A percentile compares a stretch with the other conserved stretches of the same genome.
These are phyloP conservation scores for Ulota crispa DNA, from an alignment of 225 moss, liverwort and hornwort species.

Conservation along the genomic window DNA sequence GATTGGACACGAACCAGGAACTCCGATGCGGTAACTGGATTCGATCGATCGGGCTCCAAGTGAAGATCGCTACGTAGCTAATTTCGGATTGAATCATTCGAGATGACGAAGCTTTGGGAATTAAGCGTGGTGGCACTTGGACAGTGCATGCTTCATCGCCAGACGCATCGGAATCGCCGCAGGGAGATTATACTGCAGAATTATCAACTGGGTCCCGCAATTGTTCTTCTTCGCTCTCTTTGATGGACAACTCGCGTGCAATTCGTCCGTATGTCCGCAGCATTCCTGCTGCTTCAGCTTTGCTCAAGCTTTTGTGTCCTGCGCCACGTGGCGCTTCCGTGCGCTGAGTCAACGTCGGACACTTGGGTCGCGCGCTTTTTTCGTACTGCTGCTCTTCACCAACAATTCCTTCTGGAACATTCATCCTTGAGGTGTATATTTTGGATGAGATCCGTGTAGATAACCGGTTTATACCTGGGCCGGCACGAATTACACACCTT, in stretches of 20 bases:
- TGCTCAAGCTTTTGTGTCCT: not conserved
- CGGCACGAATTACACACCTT: no score
- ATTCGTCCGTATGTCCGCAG: not conserved
- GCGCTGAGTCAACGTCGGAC: slow-evolving; percentile 23
- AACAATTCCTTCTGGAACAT: no score
- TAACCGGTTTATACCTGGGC: no score
- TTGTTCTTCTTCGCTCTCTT: no score
- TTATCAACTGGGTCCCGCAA: not conserved
- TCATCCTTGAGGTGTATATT: no score
- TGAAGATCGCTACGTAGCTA: not conserved
- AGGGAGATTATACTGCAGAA: not conserved
- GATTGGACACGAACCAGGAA: not conserved
- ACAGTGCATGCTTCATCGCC: slow-evolving; percentile 3
- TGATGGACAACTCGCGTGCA: not conserved
- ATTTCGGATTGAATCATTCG: not conserved
- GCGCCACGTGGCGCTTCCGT: not conserved
- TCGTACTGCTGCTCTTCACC: no score
- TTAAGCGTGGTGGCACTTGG: slow-evolving; percentile 3
- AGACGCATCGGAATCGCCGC: not conserved
- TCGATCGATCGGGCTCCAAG: not conserved
- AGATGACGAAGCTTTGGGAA: not conserved
- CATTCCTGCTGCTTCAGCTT: not conserved
- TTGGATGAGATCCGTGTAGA: no score
- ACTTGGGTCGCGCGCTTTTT: slow-evolving; percentile 14
- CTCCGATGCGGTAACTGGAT: not conserved